Evolutionary conservation across 1,284 basidiomycete species (phyloP).

Genomic region (Amylostereum areolatum): DNA sequence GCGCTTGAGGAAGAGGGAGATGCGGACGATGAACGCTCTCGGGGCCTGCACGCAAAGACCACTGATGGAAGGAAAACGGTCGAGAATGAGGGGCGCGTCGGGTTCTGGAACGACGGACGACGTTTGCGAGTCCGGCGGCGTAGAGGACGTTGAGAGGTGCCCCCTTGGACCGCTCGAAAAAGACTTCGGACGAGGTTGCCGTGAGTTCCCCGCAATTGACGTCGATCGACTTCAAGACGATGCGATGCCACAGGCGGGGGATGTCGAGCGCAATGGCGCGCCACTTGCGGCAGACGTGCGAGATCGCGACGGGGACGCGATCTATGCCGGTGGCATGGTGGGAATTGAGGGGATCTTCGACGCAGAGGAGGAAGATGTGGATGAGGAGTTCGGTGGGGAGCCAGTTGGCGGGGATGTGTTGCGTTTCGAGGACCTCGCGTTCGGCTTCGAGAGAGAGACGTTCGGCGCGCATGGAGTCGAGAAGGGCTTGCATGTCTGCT

Average conservation of each 20-base stretch:
- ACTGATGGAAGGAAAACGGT: not conserved
- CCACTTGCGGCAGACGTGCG: constrained; percentile 43
- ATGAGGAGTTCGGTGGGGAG: constrained; percentile 43
- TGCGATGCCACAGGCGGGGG: constrained; percentile 36
- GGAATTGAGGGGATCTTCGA: constrained; percentile 16
- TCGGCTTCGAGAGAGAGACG: constrained; percentile 21
- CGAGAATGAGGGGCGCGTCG: too few species aligned
- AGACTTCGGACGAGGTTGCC: not conserved
- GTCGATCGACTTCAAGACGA: constrained; percentile 14
- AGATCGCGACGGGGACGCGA: constrained; percentile 30
- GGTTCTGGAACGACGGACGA: too few species aligned
- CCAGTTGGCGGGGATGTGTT: constrained; percentile 39
- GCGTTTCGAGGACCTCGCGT: constrained; percentile 27
- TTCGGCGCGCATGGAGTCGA: constrained; percentile 28
- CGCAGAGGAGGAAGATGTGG: constrained; percentile 32
- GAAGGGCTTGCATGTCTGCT: constrained; percentile 32
- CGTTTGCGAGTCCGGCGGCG: too few species aligned
- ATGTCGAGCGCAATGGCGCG: constrained; percentile 34
- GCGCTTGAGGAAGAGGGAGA: not conserved
- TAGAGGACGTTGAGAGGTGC: not conserved
- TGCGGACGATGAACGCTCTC: not conserved
- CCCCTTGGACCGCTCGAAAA: constrained; percentile 2
- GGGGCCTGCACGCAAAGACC: not conserved
- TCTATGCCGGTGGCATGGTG: constrained; percentile 17
- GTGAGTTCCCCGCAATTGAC: not conserved